Evolutionary conservation across 495 filamentous ascomycete genomes (phyloP).

Genomic region (Penicilliopsis zonata): DNA sequence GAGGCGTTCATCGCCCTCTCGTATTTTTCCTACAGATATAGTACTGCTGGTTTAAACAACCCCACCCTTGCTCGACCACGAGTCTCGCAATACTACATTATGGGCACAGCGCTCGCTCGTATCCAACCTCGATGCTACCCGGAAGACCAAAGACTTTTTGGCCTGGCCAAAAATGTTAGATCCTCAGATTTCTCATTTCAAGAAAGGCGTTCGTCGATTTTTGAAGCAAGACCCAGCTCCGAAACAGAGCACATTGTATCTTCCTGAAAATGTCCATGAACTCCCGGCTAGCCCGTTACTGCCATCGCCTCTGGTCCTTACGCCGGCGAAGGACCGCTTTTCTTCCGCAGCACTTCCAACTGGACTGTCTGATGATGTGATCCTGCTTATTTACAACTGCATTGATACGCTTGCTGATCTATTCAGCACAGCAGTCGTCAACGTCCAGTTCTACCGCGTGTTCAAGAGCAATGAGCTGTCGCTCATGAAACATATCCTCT

Average conservation of each 20-base stretch:
- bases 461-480: slow-evolving; percentile 49
- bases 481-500: slow-evolving; percentile 42
- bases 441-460: slow-evolving; percentile 45
- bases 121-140: no score
- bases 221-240: slow-evolving; percentile 7
- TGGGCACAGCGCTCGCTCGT: background rate
- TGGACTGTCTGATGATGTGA: slow-evolving; percentile 33
- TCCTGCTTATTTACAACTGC: slow-evolving; percentile 37
- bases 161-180: no score
- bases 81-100: no score
- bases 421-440: slow-evolving; percentile 42
- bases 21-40: slow-evolving; percentile 19
- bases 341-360: slow-evolving; percentile 17
- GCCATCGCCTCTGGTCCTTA: slow-evolving; percentile 9
- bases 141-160: no score
- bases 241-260: slow-evolving; percentile 11
- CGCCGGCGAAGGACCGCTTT: slow-evolving; percentile 7
- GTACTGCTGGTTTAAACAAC: slow-evolving; percentile 4
- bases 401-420: slow-evolving; percentile 44
- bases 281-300: slow-evolving; percentile 22
- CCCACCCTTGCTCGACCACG: no score
- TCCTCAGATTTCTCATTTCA: no score
- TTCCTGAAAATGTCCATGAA: slow-evolving; percentile 23
- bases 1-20: slow-evolving; percentile 21
- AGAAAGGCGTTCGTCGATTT: slow-evolving; percentile 14